phyloP scores from a whole-genome alignment of 768 basidiomycete genomes.

The Sistotremastrum suecicum region DNA sequence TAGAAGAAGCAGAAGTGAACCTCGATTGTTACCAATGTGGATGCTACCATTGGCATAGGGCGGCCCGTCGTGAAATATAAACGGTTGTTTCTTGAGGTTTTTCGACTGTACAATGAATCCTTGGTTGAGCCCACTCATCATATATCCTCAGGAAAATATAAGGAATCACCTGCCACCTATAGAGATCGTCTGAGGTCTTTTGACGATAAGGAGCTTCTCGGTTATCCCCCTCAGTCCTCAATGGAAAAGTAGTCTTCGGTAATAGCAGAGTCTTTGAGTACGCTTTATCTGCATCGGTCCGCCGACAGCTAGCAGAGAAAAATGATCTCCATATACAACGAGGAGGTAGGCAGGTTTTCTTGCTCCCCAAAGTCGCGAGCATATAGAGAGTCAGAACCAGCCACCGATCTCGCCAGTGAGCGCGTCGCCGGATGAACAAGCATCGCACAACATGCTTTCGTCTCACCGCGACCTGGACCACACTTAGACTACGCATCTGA shows the following conservation, averaged over 20 bases:
- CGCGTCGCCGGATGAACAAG: too few relatives aligned
- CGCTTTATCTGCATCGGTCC: slow-evolving; percentile 15
- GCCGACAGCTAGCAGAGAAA: too few relatives aligned
- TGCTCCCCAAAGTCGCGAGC: too few relatives aligned
- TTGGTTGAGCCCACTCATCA: not conserved
- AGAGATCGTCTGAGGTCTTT: slow-evolving; percentile 61
- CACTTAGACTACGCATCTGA: too few relatives aligned
- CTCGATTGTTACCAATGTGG: slow-evolving; percentile 60
- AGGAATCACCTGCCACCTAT: slow-evolving; percentile 31
- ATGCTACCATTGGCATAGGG: slow-evolving; percentile 95
- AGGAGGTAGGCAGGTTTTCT: too few relatives aligned
- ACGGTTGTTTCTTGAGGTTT: slow-evolving; percentile 51
- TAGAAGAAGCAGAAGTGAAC: slow-evolving; percentile 2
- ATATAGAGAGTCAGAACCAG: too few relatives aligned
- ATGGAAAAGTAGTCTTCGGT: slow-evolving; percentile 69
- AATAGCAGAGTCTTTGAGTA: slow-evolving; percentile 58
- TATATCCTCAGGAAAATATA: not conserved
- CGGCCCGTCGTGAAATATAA: slow-evolving; percentile 89
- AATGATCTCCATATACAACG: too few relatives aligned
- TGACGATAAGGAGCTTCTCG: slow-evolving; percentile 43
- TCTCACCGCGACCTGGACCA: too few relatives aligned
- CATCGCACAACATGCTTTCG: too few relatives aligned
- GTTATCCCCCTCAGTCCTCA: slow-evolving; percentile 52
- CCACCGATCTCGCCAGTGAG: too few relatives aligned
- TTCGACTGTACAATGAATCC: slow-evolving; percentile 32